Evolutionary conservation across 768 basidiomycete species (phyloP), one percentile per base, ranked within the genome.

Genomic region (Lactifluus hygrophoroides): DNA sequence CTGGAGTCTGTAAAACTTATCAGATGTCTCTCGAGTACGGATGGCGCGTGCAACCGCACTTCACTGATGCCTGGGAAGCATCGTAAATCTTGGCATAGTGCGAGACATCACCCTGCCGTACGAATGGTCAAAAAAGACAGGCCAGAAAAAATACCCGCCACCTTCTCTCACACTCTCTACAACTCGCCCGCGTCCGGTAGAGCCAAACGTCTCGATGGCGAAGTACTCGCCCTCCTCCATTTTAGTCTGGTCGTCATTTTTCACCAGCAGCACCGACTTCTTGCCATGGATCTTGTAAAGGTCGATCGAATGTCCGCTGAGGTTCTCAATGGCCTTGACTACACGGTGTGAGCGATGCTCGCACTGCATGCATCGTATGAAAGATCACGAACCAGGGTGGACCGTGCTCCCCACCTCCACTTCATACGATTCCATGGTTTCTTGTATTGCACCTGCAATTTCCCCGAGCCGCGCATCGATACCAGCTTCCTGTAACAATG

Each of bases 191-290:
- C 87, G 79, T 16, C 96, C 95, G 0, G 95, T 98, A n/a, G 89
- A 90, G 11, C 96, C 96, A 70, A 99, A 99, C 1, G 96, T 99
- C 72, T 99, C 96, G 56, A 99, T 95, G 9, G 96, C 96, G 70
- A 91, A 99, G 69, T 98, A 97, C 67, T 98, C 96, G 40, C 94
- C 96, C 72, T 99, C 96, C 68, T 98, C 96, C 96, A 99, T 99
- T 74, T 91, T 95, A 14, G 88, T 91, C 60, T 86, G 83, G 68
- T 96, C 94, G 32, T 86, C 81, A 56, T 88, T 92, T 70, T 88
- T 90, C 45, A 96, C 90, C 45, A 98, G 81, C 35, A 90, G 78
- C 1, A 98, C 85, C 0, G 89, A 90, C 72, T 99, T 99, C 27
- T 86, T 86, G 16, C 90, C 95, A 68, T 99, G 95, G 60, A 98